phyloP scores from a whole-genome alignment of 176 grass and related monocot genomes.

The Urochloa ruziziensis region DNA sequence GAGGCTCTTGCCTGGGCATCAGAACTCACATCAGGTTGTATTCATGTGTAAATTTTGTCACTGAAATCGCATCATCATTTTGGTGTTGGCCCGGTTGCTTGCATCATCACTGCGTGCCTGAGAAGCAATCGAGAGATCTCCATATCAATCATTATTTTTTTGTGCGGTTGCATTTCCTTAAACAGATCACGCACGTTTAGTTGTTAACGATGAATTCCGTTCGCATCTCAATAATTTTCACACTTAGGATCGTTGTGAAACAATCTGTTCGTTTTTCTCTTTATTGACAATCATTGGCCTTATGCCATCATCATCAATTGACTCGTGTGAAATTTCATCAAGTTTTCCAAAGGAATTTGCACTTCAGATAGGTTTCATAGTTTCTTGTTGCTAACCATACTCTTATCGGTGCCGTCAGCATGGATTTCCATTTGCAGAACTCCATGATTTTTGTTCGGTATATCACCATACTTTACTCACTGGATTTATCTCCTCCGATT shows the following conservation, averaged over 20 bases:
- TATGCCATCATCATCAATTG: not conserved
- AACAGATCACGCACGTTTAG: not conserved
- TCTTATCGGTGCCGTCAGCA: not conserved
- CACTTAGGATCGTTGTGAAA: not conserved
- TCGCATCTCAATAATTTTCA: not conserved
- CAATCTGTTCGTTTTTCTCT: not conserved
- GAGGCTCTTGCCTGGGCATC: constrained; percentile 29
- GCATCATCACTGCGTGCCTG: not conserved
- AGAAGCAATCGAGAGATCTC: not conserved
- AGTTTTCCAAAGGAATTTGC: not conserved
- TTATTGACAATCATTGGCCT: not conserved
- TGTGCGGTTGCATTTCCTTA: not conserved
- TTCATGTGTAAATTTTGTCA: not conserved
- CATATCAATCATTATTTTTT: not conserved
- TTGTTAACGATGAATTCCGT: not conserved
- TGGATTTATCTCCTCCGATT: constrained; percentile 16
- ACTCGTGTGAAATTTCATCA: not conserved
- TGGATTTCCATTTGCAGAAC: too few species aligned
- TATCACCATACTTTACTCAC: constrained; percentile 33
- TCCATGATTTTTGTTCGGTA: not conserved
- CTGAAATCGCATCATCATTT: not conserved
- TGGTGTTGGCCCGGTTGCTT: not conserved
- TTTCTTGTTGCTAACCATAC: constrained; percentile 4
- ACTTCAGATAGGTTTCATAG: not conserved
- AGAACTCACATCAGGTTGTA: constrained; percentile 21